A percentile compares a stretch with the other conserved stretches of the same genome.
Evolutionary conservation across 257 asterid species (phyloP).

Genomic region (Vinca minor): DNA sequence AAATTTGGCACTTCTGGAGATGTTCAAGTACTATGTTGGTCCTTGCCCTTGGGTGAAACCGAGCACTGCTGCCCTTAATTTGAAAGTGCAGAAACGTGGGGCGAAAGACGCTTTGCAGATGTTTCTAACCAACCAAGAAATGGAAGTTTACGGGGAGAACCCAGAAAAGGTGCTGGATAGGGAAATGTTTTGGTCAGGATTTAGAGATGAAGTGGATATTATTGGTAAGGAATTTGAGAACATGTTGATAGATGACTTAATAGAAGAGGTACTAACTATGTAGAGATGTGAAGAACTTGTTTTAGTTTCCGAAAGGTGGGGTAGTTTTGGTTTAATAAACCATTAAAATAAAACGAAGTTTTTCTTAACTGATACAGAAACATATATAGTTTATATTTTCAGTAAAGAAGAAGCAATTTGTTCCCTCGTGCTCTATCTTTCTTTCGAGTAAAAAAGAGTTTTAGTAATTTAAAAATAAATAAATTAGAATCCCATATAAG

Average conservation of each 20-base stretch:
- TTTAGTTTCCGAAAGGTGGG: background rate
- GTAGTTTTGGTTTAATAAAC: slow-evolving; percentile 6
- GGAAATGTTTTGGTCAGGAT: slow-evolving; percentile 55
- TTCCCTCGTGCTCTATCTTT: too few species aligned
- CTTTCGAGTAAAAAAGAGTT: too few species aligned
- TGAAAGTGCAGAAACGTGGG: slow-evolving; percentile 29
- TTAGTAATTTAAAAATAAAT: too few species aligned
- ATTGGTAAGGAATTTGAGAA: slow-evolving; percentile 57
- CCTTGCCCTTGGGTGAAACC: slow-evolving; percentile 55
- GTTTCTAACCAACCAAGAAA: slow-evolving; percentile 26
- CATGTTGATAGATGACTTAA: slow-evolving; percentile 55
- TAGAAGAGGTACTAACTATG: slow-evolving; percentile 31
- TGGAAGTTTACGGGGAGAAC: slow-evolving; percentile 15
- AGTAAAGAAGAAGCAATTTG: too few species aligned
- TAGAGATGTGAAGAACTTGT: slow-evolving; percentile 17
- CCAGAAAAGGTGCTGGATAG: slow-evolving; percentile 33
- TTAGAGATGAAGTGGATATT: slow-evolving; percentile 33
- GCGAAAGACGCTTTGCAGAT: slow-evolving; percentile 36
- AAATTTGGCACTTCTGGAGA: slow-evolving; percentile 43
- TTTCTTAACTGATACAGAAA: slow-evolving; percentile 3
- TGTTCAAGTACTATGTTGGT: slow-evolving; percentile 31
- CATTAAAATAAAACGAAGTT: slow-evolving; percentile 8
- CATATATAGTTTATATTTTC: background rate
- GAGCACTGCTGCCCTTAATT: slow-evolving; percentile 11
- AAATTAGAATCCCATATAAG: too few species aligned